Evolutionary conservation across 345 rosid genomes (phyloP), one percentile per base, ranked within the genome.

Genomic region (Iberis pinnata): DNA sequence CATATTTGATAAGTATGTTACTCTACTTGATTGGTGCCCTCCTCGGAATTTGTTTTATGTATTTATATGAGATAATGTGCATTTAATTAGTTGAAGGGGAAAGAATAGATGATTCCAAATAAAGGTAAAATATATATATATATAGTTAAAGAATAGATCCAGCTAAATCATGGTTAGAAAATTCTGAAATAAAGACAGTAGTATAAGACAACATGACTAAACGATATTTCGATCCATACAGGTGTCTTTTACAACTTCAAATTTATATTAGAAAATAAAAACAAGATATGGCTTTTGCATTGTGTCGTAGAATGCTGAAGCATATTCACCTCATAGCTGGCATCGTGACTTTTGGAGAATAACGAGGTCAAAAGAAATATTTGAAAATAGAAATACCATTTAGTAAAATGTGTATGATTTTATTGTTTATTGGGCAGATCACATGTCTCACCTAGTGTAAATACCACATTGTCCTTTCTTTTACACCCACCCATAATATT

Each of bases 361-460:
- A 46, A 67, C 61, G 51, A 60, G 60, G 53, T 67, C 20, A 60
- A 67, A 59, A 59, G 27, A 59, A 58, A 39, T 43, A 19, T 59
- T 61, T 50, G 4, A 20, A 56, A 53, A 42, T 26, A 10, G 25
- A 5, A 14, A 61, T 15, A 48, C 42, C 1, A 52, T 19, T 29
- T 58, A 39, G 50, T 58, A 13, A 51, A 38, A 44, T 43, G 42
- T 25, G 13, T 45, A 13, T 49, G 63, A 49, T 49, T 56, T 24
- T 55, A 49, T 57, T 49, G 58, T n/a, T 38, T 59, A 45, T 59
- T 25, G 43, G 60, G 61, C 60, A 59, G 44, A 22, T 1, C 56
- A 59, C 33, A 40, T 67, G 57, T 59, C 56, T 67, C 51, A 46
- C 60, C 18, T 67, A 26, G 33, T 52, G 12, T 18, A 46, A 46